A percentile compares a stretch with the other conserved stretches of the same genome.
Evolutionary conservation across 116 monocot genomes (phyloP).

Genomic region (Papilionanthe hybrid): DNA sequence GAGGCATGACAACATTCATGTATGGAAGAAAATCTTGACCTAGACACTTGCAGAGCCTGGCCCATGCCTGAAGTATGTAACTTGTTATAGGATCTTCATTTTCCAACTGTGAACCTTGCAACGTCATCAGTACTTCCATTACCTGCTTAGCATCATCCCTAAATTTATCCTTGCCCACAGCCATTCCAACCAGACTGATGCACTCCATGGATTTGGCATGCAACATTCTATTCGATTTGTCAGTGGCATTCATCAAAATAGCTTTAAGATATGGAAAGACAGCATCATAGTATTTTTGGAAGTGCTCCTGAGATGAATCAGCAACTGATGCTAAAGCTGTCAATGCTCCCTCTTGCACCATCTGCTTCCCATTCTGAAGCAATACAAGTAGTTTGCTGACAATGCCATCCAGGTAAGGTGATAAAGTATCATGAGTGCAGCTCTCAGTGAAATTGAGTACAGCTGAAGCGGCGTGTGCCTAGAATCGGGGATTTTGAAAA

Average conservation of each 20-base stretch:
- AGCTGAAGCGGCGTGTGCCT: slow-evolving; percentile 97
- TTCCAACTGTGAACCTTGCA: slow-evolving; percentile 63
- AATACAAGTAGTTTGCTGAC: slow-evolving; percentile 86
- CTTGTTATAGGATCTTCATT: slow-evolving; percentile 63
- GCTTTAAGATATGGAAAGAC: slow-evolving; percentile 93
- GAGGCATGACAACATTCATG: slow-evolving; percentile 99
- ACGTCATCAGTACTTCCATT: slow-evolving; percentile 56
- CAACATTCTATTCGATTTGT: slow-evolving; percentile 91
- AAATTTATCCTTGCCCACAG: slow-evolving; percentile 97
- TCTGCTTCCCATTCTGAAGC: slow-evolving; percentile 91
- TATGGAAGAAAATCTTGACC: slow-evolving; percentile 99
- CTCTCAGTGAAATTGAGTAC: slow-evolving; percentile 95
- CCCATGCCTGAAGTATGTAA: slow-evolving; percentile 99
- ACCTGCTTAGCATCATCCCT: slow-evolving; percentile 95
- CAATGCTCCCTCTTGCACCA: slow-evolving; percentile 95
- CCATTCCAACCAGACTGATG: slow-evolving; percentile 98
- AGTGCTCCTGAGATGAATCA: slow-evolving; percentile 95
- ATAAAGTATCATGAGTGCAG: slow-evolving; percentile 82
- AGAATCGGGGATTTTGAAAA: slow-evolving; percentile 88
- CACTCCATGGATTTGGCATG: slow-evolving; percentile 99
- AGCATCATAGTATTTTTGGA: slow-evolving; percentile 98
- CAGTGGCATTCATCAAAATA: slow-evolving; percentile 91
- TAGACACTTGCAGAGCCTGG: slow-evolving; percentile 92
- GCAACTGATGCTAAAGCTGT: slow-evolving; percentile 97
- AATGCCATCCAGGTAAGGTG: slow-evolving; percentile 90